Evolutionary conservation across 768 basidiomycete species (phyloP), one percentile per base, ranked within the genome.

Genomic region (Paxillus involutus): DNA sequence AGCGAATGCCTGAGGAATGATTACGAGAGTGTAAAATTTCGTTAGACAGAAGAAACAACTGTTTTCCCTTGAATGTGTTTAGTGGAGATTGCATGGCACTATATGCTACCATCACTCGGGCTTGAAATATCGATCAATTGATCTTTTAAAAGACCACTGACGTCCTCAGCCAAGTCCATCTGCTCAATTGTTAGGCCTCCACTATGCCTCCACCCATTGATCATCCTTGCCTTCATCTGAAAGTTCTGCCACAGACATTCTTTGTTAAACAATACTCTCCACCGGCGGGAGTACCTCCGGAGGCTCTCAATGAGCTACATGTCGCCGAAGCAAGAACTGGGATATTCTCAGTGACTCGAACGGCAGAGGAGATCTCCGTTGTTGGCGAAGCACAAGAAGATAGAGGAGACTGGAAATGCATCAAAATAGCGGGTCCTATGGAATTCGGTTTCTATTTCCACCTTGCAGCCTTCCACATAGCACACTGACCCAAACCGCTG

Each of bases 371-470:
- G 60, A 70, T 84, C 2, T 87, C 85, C 2, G 60, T 88, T 49
- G 80, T 83, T n/a, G 77, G 78, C 14, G 72, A 80, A 62, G 69
- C 71, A 13, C 60, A 72, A 13, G 68, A 56, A 49, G 70, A 77
- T 39, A 66, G 74, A 30, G 74, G 75, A 21, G 71, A 72, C 1
- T 85, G 84, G 84, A 74, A 68, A 59, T 81, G 81, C 61, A 81
- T 87, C 55, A 82, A 81, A 66, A 82, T 88, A 39, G 74, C 72
- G 35, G 86, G 85, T 3, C 84, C 84, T 3, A 83, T 88, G 83
- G 81, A 84, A 57, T 85, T 86, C 57, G 75, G 85, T 83, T 46
- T 53, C 60, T 53, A 51, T 44, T 21, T 26, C 52, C 12, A 19
- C 30, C 49, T 52, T 1, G 19, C 44, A 4, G 40, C n/a, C 19